Conservation (phyloP, 2,329 filamentous ascomycete genomes). For the Venturia carpophila region DNA sequence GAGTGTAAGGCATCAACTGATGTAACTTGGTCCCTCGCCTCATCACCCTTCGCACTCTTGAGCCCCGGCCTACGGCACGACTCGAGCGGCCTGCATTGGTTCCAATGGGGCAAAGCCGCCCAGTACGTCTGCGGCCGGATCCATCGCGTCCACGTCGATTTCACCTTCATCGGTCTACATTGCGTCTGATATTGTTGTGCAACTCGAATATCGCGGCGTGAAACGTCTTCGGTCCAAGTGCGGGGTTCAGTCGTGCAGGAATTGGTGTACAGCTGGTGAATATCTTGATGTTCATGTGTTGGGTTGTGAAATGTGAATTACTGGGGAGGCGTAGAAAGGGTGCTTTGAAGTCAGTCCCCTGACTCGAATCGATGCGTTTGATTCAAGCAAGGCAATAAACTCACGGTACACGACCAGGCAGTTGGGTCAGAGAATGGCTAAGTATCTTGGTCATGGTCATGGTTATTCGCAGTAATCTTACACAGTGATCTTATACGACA, state of each 20-base stretch:
- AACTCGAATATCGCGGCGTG: not conserved
- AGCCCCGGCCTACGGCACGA: not conserved
- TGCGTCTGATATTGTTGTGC: not conserved
- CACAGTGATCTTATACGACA: no score
- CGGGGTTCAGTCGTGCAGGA: not conserved
- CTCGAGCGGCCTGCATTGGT: not conserved
- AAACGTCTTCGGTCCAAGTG: not conserved
- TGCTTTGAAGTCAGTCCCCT: no score
- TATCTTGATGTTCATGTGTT: not conserved
- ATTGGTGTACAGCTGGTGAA: not conserved
- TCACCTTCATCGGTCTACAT: not conserved
- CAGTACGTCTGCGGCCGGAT: not conserved
- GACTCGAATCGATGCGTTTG: not conserved
- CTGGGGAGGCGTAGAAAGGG: no score
- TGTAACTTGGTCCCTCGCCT: not conserved
- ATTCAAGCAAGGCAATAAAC: not conserved
- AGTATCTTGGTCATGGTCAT: not conserved
- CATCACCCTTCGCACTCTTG: not conserved
- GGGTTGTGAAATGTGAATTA: not conserved
- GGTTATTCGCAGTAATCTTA: no score
- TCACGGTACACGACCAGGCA: not conserved
- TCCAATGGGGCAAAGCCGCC: not conserved
- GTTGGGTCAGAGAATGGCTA: not conserved
- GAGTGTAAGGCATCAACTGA: slow-evolving; percentile 3
- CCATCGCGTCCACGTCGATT: not conserved